A percentile compares a stretch with the other conserved stretches of the same genome.
phyloP scores from a whole-genome alignment of 2,329 filamentous ascomycete species.

The Fusarium praegraminearum region DNA sequence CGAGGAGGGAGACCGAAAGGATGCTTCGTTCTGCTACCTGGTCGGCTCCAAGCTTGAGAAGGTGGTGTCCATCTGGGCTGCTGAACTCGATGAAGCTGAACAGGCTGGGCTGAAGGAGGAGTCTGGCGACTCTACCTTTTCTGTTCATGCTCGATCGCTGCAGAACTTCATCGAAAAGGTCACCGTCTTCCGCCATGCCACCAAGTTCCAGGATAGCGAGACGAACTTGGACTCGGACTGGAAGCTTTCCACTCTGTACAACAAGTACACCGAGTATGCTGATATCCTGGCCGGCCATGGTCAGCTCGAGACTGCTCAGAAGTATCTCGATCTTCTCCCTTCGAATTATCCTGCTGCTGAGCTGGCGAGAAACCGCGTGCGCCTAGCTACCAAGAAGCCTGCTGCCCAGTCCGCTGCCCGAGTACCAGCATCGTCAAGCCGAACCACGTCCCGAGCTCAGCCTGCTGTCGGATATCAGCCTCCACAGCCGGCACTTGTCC shows the following conservation, averaged over 20 bases:
- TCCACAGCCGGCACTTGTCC: constrained; percentile 52
- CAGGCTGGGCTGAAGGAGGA: constrained; percentile 77
- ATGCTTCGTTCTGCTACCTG: constrained; percentile 96
- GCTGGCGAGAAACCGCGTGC: constrained; percentile 85
- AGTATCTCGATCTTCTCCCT: constrained; percentile 90
- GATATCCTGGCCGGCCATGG: constrained; percentile 94
- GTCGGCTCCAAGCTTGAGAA: constrained; percentile 98
- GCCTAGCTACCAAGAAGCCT: constrained; percentile 77
- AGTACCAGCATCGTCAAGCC: constrained; percentile 47
- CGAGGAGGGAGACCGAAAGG: constrained; percentile 81
- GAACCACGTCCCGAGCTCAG: constrained; percentile 58
- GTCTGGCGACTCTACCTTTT: constrained; percentile 84
- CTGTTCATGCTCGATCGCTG: constrained; percentile 86
- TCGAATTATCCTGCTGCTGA: constrained; percentile 87
- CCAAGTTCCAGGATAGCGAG: constrained; percentile 88
- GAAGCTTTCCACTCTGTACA: constrained; percentile 90
- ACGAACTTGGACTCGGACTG: constrained; percentile 78
- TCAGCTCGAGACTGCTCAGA: constrained; percentile 85
- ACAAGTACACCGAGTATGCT: constrained; percentile 96
- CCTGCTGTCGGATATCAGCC: constrained; percentile 62
- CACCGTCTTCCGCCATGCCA: constrained; percentile 93
- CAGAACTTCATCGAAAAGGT: constrained; percentile 99
- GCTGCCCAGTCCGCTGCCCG: constrained; percentile 45
- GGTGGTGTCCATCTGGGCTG: constrained; percentile 93
- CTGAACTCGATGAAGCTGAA: constrained; percentile 88